Conservation (phyloP, 306 rosid species). For the Cucurbita moschata region DNA sequence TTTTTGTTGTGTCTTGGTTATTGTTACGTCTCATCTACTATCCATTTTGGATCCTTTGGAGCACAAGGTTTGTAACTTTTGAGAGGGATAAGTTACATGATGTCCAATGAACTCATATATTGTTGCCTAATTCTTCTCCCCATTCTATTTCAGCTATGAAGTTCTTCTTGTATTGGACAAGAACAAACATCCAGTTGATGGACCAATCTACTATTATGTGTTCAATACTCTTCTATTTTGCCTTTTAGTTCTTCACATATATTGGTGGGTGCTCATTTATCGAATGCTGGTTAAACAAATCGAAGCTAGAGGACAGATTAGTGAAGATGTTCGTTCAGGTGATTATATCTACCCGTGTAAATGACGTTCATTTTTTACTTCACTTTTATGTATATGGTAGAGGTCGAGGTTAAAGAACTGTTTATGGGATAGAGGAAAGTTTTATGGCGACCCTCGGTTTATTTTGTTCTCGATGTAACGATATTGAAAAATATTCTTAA, state of each 20-base stretch:
- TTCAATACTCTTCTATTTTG: conserved; percentile 72
- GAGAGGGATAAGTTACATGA: not conserved
- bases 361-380: not conserved
- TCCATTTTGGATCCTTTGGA: conserved; percentile 89
- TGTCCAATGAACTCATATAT: not conserved
- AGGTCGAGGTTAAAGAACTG: not conserved
- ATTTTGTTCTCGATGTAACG: not conserved
- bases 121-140: conserved; percentile 1
- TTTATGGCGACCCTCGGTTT: not conserved
- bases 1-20: conserved; percentile 68
- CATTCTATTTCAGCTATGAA: conserved; percentile 61
- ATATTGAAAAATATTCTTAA: not conserved
- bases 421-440: not conserved
- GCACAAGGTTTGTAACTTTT: conserved; percentile 59
- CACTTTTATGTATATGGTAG: not conserved
- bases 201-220: conserved; percentile 66
- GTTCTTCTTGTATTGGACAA: conserved; percentile 39
- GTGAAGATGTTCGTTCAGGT: conserved; percentile 97
- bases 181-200: conserved; percentile 37
- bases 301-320: conserved; percentile 64
- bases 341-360: conserved; percentile 15
- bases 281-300: conserved; percentile 89
- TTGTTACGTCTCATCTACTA: conserved; percentile 66
- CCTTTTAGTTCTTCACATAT: conserved; percentile 66
- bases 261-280: conserved; percentile 90